Conservation (phyloP, 2,329 filamentous ascomycete species). For the Botrytis elliptica region DNA sequence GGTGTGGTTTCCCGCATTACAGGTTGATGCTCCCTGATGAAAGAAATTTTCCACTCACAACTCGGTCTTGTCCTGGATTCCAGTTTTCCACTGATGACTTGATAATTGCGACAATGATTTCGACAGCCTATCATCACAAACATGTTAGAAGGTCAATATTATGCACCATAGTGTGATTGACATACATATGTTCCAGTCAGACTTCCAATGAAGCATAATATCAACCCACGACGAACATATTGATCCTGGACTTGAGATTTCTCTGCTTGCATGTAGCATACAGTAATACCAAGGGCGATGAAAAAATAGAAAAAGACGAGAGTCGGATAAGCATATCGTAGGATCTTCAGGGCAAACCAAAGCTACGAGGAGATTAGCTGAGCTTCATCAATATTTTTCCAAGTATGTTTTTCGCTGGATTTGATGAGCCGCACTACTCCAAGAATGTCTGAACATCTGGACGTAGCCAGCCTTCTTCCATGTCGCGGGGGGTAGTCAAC, state of each 20-base stretch:
- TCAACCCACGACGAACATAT: conserved; percentile 45
- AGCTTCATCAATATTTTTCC: no score
- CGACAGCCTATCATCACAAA: conserved; percentile 41
- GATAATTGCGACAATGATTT: conserved; percentile 35
- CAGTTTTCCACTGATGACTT: conserved; percentile 30
- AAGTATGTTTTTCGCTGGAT: neutral
- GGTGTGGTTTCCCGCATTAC: no score
- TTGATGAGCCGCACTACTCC: neutral
- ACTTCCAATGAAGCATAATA: conserved; percentile 43
- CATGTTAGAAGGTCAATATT: conserved; percentile 20
- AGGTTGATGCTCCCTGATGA: neutral
- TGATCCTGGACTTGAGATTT: conserved; percentile 40
- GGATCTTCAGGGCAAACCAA: conserved; percentile 28
- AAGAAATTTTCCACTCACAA: conserved; percentile 29
- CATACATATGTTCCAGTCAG: conserved; percentile 45
- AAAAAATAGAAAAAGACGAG: conserved; percentile 58
- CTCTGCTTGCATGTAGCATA: conserved; percentile 54
- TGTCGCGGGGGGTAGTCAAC: neutral
- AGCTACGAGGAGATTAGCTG: conserved; percentile 23
- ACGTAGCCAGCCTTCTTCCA: neutral
- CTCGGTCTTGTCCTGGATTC: conserved; percentile 35
- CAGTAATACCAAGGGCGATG: conserved; percentile 49
- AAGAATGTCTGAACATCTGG: neutral
- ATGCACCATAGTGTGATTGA: neutral
- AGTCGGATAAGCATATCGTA: conserved; percentile 61